phyloP scores from a whole-genome alignment of 257 asterid species.

The Solanum infundibuliforme region DNA sequence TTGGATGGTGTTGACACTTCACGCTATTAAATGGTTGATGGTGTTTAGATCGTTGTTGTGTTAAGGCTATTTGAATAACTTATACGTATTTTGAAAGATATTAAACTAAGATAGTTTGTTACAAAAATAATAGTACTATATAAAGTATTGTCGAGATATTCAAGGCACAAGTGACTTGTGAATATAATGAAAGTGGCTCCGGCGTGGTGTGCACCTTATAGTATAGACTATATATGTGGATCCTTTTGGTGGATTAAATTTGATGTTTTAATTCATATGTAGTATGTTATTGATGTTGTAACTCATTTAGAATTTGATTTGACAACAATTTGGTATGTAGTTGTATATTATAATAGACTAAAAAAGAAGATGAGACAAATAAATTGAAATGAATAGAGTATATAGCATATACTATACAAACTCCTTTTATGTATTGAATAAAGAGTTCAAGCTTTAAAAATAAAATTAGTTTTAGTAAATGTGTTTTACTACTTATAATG shows the following conservation, averaged over 20 bases:
- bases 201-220: neutral
- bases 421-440: neutral
- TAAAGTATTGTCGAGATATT: neutral
- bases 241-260: neutral
- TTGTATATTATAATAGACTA: neutral
- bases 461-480: neutral
- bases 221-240: neutral
- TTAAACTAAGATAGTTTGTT: neutral
- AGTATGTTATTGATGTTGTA: neutral
- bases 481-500: neutral
- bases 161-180: neutral
- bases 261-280: neutral
- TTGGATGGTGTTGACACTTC: neutral
- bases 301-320: neutral
- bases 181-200: no score
- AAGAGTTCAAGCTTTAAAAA: neutral
- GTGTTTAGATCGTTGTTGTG: neutral
- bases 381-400: neutral
- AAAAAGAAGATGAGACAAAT: accelerated
- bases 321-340: neutral
- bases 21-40: neutral
- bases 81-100: accelerated
- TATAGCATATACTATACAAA: neutral
- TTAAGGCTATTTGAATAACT: neutral
- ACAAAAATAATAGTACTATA: no score